These are phyloP conservation scores for Hura crepitans DNA, from an alignment of 441 rosid genomes.

Conservation along the genomic window DNA sequence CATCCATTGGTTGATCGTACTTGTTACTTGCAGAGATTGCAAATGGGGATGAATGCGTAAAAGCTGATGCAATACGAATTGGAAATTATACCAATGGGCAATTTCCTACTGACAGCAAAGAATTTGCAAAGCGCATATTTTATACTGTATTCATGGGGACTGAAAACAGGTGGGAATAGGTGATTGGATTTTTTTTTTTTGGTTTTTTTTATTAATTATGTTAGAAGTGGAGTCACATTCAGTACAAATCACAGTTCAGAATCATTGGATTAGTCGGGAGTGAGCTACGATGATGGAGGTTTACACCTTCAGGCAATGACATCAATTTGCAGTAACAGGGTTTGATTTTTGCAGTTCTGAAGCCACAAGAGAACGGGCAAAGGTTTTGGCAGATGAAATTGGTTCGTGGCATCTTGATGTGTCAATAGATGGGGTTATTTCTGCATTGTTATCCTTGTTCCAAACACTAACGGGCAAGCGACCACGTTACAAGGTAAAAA, in stretches of 20 bases:
- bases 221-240: not conserved
- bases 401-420: slow-evolving; percentile 96
- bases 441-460: slow-evolving; percentile 74
- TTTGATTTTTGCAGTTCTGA: slow-evolving; percentile 54
- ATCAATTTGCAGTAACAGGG: not conserved
- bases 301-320: slow-evolving; percentile 12
- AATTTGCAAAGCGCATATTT: slow-evolving; percentile 85
- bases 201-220: not conserved
- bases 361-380: slow-evolving; percentile 68
- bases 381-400: slow-evolving; percentile 81
- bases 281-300: not conserved
- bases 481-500: slow-evolving; percentile 75
- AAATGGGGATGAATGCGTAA: slow-evolving; percentile 87
- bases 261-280: not conserved
- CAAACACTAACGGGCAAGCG: slow-evolving; percentile 83
- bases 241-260: not conserved
- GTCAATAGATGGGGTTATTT: slow-evolving; percentile 74
- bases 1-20: slow-evolving; percentile 14
- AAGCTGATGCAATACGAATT: slow-evolving; percentile 82
- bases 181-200: not conserved
- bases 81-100: slow-evolving; percentile 67
- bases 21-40: slow-evolving; percentile 54
- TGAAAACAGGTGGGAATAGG: slow-evolving; percentile 73
- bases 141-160: slow-evolving; percentile 94
- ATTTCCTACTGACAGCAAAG: slow-evolving; percentile 87